These are phyloP conservation scores for Geranium incanum DNA, from an alignment of 441 rosid genomes.

Conservation along the genomic window DNA sequence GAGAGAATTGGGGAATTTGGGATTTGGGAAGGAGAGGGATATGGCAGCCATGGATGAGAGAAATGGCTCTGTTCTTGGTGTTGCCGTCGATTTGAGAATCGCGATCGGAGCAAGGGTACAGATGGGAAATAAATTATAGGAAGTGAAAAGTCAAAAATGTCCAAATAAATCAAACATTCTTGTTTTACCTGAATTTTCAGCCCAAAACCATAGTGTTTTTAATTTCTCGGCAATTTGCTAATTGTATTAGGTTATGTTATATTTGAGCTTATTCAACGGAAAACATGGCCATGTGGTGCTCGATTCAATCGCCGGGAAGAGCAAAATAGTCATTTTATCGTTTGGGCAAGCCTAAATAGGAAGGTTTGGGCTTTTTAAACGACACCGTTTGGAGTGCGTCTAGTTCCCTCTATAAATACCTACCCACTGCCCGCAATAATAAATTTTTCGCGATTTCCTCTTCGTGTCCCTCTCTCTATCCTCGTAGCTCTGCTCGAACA, in stretches of 20 bases:
- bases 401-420: neutral
- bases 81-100: neutral
- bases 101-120: neutral
- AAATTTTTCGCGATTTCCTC: neutral
- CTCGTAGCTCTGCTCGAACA: neutral
- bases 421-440: neutral
- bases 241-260: too few species aligned
- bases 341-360: too few species aligned
- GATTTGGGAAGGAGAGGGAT: neutral
- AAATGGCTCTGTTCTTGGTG: neutral
- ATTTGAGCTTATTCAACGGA: too few species aligned
- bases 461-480: neutral
- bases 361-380: neutral
- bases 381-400: neutral
- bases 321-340: too few species aligned
- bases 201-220: too few species aligned
- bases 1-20: neutral
- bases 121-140: neutral
- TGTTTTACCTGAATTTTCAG: too few species aligned
- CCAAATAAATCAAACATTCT: too few species aligned
- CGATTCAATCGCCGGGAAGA: neutral
- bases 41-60: neutral
- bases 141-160: too few species aligned
- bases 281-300: too few species aligned
- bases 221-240: too few species aligned